A percentile compares a stretch with the other conserved stretches of the same genome.
These are phyloP conservation scores for Darksidea phi DNA, from an alignment of 495 filamentous ascomycete genomes.

Conservation along the genomic window DNA sequence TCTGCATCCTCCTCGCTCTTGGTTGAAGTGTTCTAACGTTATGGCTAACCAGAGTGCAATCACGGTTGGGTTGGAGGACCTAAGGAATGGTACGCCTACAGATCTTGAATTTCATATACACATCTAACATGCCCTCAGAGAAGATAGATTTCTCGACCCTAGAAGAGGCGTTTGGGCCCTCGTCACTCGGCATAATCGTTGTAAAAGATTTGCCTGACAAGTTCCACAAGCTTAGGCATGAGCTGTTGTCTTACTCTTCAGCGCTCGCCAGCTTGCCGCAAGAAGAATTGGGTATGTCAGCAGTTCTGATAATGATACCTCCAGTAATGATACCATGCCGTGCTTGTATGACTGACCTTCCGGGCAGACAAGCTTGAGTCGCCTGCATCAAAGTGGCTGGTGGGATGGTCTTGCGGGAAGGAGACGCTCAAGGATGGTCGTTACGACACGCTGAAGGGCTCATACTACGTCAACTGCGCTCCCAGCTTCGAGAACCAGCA, in stretches of 20 bases:
- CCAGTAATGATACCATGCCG: not conserved
- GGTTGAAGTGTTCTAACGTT: not conserved
- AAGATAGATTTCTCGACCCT: conserved; percentile 70
- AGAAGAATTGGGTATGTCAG: conserved; percentile 64
- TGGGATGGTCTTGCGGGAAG: conserved; percentile 82
- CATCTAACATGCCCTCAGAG: conserved; percentile 47
- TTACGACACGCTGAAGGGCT: conserved; percentile 91
- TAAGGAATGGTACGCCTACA: conserved; percentile 43
- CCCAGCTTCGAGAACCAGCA: conserved; percentile 66
- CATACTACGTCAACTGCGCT: conserved; percentile 94
- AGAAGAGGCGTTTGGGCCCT: conserved; percentile 84
- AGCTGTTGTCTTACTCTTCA: conserved; percentile 80
- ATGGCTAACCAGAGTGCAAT: conserved; percentile 43
- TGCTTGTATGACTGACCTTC: conserved; percentile 11
- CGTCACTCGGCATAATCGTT: conserved; percentile 87
- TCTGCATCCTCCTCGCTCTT: not conserved
- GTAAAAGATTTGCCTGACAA: conserved; percentile 76
- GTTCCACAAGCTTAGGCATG: conserved; percentile 66
- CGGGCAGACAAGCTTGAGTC: conserved; percentile 60
- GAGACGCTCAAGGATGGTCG: conserved; percentile 88
- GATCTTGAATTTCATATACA: not conserved
- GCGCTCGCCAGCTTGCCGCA: conserved; percentile 81
- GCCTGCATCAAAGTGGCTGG: conserved; percentile 58
- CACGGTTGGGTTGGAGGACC: conserved; percentile 55
- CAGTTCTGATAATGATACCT: not conserved